These are phyloP conservation scores for Arabidopsis arenosa DNA, from an alignment of 345 rosid genomes.

Conservation along the genomic window DNA sequence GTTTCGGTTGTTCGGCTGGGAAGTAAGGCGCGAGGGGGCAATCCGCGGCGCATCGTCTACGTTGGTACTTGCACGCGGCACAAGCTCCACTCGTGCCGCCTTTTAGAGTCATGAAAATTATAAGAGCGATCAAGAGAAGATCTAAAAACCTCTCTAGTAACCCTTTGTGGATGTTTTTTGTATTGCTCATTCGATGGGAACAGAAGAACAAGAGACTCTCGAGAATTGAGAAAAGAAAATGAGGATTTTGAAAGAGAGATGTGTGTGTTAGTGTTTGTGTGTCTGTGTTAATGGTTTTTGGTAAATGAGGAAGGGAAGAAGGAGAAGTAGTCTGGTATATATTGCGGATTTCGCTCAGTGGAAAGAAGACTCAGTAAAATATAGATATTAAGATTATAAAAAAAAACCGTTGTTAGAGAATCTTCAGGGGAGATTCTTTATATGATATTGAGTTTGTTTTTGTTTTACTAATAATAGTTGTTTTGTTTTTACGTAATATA, in stretches of 20 bases:
- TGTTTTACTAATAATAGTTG: background rate
- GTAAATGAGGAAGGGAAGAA: slow-evolving; percentile 2
- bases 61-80: slow-evolving; percentile 92
- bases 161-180: slow-evolving; percentile 24
- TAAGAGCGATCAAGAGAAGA: slow-evolving; percentile 24
- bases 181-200: slow-evolving; percentile 40
- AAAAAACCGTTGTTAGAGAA: background rate
- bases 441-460: background rate
- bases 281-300: slow-evolving; percentile 27
- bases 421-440: background rate
- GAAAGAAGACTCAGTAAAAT: slow-evolving; percentile 19
- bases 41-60: slow-evolving; percentile 69
- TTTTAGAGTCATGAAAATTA: slow-evolving; percentile 71
- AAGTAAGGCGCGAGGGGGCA: slow-evolving; percentile 86
- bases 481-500: slow-evolving; percentile 3
- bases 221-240: background rate
- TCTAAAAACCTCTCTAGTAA: slow-evolving; percentile 22
- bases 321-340: slow-evolving; percentile 29
- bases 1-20: slow-evolving; percentile 74
- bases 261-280: background rate
- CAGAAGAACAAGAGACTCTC: background rate
- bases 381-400: background rate
- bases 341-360: slow-evolving; percentile 15
- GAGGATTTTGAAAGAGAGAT: background rate
- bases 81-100: slow-evolving; percentile 94